Evolutionary conservation across 2,329 filamentous ascomycete species (phyloP), one percentile per base, ranked within the genome.

Genomic region (Fusarium verticillioides): DNA sequence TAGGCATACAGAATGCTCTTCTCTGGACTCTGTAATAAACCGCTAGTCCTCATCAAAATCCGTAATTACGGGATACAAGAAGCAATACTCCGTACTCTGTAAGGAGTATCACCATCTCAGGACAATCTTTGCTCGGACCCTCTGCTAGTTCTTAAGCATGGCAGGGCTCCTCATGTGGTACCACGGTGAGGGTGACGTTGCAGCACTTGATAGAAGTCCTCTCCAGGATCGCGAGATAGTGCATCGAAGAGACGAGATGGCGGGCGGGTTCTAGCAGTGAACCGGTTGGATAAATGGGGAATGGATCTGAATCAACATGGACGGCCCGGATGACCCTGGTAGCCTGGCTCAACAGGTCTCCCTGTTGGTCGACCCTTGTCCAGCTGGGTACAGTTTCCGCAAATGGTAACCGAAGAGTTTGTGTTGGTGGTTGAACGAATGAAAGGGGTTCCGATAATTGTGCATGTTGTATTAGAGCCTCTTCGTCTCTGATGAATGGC

Each of bases 221-320:
- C 61, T 61, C 58, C 53, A 56, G 70, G 66, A 63, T 72, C 58
- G 63, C 47, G 66, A 73, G 66, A 77, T 77, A 66, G 69, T 73
- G 66, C 67, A 77, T 77, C 68, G 70, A 47, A 58, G 47, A 68
- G 57, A 50, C 53, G 36, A 61, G 65, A 67, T 67, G 63, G 54
- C 63, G 46, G 54, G 54, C 64, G 46, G 63, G 63, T 42, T 67
- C 46, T 62, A 62, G 40, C 46, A 67, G 49, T 52, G 49, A 58
- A 54, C 61, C 64, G 64, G 74, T 60, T 74, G 72, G 63, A 36
- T 43, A 36, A 50, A 50, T 62, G 47, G 56, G 56, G 69, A 64
- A 71, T 67, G 73, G 75, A 77, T 77, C 75, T 77, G 62, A 76
- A 76, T 76, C 75, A 73, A 66, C 73, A 62, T 75, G 61, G 63